Percentiles rank a stretch among this genome's conserved stretches.
Conservation (phyloP, 805 yeast species). For the Lipomyces anomalus region DNA sequence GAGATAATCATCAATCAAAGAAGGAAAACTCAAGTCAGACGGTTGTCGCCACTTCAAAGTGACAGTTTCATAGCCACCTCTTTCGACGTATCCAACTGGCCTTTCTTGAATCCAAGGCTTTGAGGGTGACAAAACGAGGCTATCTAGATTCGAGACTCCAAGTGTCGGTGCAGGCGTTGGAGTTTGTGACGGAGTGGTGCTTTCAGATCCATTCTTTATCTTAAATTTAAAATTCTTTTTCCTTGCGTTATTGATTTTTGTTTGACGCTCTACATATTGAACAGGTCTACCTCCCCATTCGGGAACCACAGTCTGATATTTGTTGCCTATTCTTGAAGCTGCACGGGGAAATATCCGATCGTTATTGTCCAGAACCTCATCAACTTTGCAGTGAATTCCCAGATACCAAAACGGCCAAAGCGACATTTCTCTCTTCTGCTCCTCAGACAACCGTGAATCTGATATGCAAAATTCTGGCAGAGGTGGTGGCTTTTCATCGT, state of each 20-base stretch:
- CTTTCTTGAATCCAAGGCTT: constrained; percentile 75
- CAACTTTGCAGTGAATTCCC: constrained; percentile 67
- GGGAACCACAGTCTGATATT: constrained; percentile 55
- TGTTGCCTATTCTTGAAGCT: constrained; percentile 66
- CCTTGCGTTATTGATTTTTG: constrained; percentile 29
- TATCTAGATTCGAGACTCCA: constrained; percentile 29
- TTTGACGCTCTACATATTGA: constrained; percentile 37
- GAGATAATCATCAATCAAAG: constrained; percentile 49
- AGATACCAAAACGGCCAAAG: constrained; percentile 73
- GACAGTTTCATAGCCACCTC: constrained; percentile 67
- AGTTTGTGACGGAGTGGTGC: constrained; percentile 26
- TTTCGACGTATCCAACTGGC: constrained; percentile 75
- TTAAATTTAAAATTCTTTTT: constrained; percentile 26
- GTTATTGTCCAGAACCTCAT: constrained; percentile 70
- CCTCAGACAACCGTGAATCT: constrained; percentile 25
- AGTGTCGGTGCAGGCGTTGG: too few species aligned
- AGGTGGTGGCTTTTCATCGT: constrained; percentile 5
- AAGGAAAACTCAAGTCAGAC: constrained; percentile 25
- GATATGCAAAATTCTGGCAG: constrained; percentile 28
- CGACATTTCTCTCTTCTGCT: constrained; percentile 28
- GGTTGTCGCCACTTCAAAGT: constrained; percentile 63
- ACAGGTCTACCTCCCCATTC: constrained; percentile 64
- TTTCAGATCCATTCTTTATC: too few species aligned
- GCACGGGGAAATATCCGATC: constrained; percentile 80
- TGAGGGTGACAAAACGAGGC: background rate